A percentile compares a stretch with the other conserved stretches of the same genome.
Evolutionary conservation across 495 filamentous ascomycete species (phyloP).

Genomic region (Aspergillus leporis): DNA sequence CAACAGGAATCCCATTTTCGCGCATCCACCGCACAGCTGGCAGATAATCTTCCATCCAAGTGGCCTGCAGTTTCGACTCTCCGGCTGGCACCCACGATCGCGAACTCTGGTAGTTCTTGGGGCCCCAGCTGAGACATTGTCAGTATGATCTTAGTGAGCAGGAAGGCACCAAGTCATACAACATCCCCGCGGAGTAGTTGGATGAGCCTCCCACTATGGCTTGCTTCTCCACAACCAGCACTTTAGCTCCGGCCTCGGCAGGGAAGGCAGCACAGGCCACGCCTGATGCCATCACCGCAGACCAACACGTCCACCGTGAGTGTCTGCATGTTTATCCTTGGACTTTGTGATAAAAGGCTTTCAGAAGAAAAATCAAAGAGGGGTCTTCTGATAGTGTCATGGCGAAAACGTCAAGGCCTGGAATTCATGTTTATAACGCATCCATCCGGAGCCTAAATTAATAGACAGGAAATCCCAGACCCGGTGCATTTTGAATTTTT

Average conservation of each 20-base stretch:
- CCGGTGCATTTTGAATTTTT: not conserved
- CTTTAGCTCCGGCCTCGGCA: constrained; percentile 23
- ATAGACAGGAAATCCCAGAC: constrained; percentile 8
- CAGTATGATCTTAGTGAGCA: not conserved
- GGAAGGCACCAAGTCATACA: constrained; percentile 15
- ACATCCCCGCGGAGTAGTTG: constrained; percentile 30
- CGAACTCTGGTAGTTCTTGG: constrained; percentile 23
- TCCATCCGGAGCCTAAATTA: constrained; percentile 15
- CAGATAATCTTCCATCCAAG: constrained; percentile 28
- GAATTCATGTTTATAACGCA: not conserved
- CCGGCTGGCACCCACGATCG: constrained; percentile 28
- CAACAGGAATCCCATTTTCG: constrained; percentile 24
- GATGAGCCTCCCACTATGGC: constrained; percentile 24
- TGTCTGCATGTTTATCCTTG: constrained; percentile 17
- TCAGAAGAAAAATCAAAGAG: no score
- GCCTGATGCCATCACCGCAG: constrained; percentile 33
- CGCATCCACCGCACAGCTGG: constrained; percentile 33
- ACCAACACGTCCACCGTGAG: constrained; percentile 26
- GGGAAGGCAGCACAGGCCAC: constrained; percentile 31
- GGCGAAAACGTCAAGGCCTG: not conserved
- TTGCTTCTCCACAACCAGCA: constrained; percentile 29
- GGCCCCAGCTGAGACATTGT: constrained; percentile 23
- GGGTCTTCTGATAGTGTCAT: no score
- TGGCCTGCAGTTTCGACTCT: constrained; percentile 23
- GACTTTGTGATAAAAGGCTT: no score